Evolutionary conservation across 225 moss, liverwort and hornwort genomes (phyloP).

Genomic region (Marchantia paleacea): DNA sequence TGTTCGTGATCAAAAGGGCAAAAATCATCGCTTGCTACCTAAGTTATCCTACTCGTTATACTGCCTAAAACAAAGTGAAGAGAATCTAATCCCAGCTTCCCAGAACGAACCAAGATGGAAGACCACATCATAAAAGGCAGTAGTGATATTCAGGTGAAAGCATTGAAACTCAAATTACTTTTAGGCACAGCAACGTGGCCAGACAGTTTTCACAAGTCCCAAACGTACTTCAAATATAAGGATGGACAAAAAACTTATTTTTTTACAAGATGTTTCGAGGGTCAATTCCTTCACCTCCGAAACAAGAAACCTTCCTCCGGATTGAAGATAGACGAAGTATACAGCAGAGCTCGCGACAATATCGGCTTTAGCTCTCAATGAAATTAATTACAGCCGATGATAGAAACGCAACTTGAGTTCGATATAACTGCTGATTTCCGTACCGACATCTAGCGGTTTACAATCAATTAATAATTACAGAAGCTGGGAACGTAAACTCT

Average conservation of each 20-base stretch:
- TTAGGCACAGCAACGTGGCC: neutral
- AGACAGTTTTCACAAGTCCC: too few relatives aligned
- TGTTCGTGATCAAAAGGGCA: too few relatives aligned
- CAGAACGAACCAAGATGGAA: too few relatives aligned
- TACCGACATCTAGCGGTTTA: conserved; percentile 9
- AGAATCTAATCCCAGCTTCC: too few relatives aligned
- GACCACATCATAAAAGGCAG: too few relatives aligned
- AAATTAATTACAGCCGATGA: conserved; percentile 27
- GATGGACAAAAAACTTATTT: neutral
- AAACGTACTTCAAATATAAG: neutral
- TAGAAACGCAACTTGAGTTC: conserved; percentile 15
- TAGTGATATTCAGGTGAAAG: too few relatives aligned
- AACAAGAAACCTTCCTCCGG: neutral
- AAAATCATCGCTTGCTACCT: too few relatives aligned
- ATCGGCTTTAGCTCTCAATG: conserved; percentile 23
- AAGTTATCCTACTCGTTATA: too few relatives aligned
- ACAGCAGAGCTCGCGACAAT: conserved; percentile 1
- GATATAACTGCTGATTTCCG: conserved; percentile 4
- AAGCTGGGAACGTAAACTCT: neutral
- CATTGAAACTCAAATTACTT: neutral
- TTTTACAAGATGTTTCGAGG: neutral
- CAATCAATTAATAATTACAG: conserved; percentile 22
- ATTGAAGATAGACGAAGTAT: neutral
- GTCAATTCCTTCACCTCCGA: neutral
- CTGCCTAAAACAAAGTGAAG: too few relatives aligned